phyloP scores from a whole-genome alignment of 1,284 basidiomycete species.

The Neolentinus lepideus region DNA sequence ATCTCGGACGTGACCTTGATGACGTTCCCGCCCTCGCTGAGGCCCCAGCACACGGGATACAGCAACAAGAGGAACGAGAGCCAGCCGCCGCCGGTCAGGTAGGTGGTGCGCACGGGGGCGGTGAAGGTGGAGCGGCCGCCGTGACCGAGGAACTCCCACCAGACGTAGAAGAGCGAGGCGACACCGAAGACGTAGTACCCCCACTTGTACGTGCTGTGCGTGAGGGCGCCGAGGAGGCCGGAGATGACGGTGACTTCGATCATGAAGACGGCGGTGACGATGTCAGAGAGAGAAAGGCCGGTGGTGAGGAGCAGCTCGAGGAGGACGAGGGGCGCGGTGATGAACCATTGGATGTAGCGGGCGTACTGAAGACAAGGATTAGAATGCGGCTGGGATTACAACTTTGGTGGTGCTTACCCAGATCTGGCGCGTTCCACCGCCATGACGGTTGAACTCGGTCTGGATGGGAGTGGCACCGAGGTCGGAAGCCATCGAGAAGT shows the following conservation, averaged over 20 bases:
- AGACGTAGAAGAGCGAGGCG: constrained; percentile 38
- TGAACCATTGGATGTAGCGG: constrained; percentile 51
- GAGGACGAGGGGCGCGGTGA: constrained; percentile 50
- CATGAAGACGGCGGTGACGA: constrained; percentile 49
- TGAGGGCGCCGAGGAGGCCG: constrained; percentile 43
- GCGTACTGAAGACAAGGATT: constrained; percentile 24
- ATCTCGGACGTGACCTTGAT: constrained; percentile 37
- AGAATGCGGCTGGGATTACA: too few relatives aligned
- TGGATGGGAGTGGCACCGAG: constrained; percentile 43
- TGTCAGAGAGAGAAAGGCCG: constrained; percentile 42
- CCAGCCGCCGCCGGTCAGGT: constrained; percentile 30
- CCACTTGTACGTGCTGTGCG: constrained; percentile 45
- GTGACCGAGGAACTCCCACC: constrained; percentile 28
- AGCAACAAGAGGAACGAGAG: constrained; percentile 44
- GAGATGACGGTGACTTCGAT: constrained; percentile 40
- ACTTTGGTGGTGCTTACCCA: constrained; percentile 30
- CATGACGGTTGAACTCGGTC: constrained; percentile 34
- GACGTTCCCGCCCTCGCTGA: constrained; percentile 39
- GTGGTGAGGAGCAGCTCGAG: constrained; percentile 44
- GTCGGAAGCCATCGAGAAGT: constrained; percentile 56
- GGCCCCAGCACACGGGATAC: constrained; percentile 42
- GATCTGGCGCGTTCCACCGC: constrained; percentile 36
- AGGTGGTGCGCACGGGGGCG: constrained; percentile 31
- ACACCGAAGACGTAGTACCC: constrained; percentile 40
- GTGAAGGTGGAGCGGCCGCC: constrained; percentile 25